Evolutionary conservation across 345 rosid species (phyloP).

Genomic region (Populus pruinosa): DNA sequence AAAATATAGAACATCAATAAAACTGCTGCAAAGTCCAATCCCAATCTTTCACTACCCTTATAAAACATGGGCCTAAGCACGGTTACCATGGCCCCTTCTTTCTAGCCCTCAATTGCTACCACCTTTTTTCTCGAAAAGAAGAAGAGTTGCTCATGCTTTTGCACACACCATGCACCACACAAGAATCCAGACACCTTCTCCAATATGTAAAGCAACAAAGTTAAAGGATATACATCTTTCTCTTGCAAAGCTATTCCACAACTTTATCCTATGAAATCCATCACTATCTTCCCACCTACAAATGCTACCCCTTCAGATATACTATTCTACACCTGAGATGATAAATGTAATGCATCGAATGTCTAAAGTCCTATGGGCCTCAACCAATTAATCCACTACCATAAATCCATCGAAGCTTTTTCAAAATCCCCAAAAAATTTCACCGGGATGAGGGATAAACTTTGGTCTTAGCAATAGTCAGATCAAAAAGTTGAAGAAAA

Average conservation of each 20-base stretch:
- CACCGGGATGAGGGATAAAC: background rate
- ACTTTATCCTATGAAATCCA: background rate
- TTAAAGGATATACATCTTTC: background rate
- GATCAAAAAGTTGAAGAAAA: background rate
- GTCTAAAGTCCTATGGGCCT: background rate
- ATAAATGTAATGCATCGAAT: background rate
- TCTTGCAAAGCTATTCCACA: background rate
- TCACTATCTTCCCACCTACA: background rate
- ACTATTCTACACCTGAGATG: background rate
- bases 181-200: background rate
- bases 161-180: background rate
- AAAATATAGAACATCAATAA: background rate
- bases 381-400: background rate
- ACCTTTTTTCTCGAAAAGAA: background rate
- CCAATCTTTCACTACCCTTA: background rate
- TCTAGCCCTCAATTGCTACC: background rate
- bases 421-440: background rate
- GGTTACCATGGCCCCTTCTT: background rate
- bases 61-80: background rate
- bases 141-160: background rate
- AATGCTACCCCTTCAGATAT: background rate
- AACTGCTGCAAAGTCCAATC: background rate
- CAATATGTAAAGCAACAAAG: background rate
- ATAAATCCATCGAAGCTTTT: background rate
- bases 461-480: background rate